Conservation (phyloP, 2,329 filamentous ascomycete species). For the Chaetomium olivaceum region DNA sequence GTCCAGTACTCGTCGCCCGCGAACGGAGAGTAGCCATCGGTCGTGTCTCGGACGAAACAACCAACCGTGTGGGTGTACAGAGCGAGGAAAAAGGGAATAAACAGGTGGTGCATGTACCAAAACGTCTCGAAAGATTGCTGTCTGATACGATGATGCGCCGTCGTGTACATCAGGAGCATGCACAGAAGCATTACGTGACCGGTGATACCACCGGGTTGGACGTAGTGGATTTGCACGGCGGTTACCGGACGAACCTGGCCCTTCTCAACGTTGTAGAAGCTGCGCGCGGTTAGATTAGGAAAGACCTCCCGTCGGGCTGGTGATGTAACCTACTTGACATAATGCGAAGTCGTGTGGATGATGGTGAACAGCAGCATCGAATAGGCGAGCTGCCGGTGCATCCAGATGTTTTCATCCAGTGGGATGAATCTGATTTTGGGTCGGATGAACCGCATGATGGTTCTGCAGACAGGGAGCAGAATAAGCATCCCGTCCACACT, state of each 20-base stretch:
- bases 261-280: constrained; percentile 93
- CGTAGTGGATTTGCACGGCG: constrained; percentile 89
- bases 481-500: constrained; percentile 85
- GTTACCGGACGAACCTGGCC: constrained; percentile 76
- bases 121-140: constrained; percentile 98
- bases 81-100: constrained; percentile 89
- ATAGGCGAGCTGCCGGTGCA: constrained; percentile 94
- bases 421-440: constrained; percentile 87
- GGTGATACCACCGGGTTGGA: constrained; percentile 84
- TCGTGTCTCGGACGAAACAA: constrained; percentile 90
- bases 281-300: constrained; percentile 41
- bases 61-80: constrained; percentile 95
- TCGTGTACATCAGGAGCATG: constrained; percentile 98
- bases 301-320: fast-evolving
- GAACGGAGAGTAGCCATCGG: constrained; percentile 75
- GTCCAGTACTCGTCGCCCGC: constrained; percentile 80
- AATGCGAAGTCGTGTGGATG: constrained; percentile 77
- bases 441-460: constrained; percentile 77
- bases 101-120: constrained; percentile 99
- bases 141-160: constrained; percentile 86
- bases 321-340: constrained; percentile 66
- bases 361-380: constrained; percentile 79
- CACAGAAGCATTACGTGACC: constrained; percentile 98
- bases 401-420: constrained; percentile 96
- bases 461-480: constrained; percentile 91